Percentiles rank a stretch among this genome's conserved stretches.
phyloP scores from a whole-genome alignment of 345 rosid species.

The Pelargonium nanum region DNA sequence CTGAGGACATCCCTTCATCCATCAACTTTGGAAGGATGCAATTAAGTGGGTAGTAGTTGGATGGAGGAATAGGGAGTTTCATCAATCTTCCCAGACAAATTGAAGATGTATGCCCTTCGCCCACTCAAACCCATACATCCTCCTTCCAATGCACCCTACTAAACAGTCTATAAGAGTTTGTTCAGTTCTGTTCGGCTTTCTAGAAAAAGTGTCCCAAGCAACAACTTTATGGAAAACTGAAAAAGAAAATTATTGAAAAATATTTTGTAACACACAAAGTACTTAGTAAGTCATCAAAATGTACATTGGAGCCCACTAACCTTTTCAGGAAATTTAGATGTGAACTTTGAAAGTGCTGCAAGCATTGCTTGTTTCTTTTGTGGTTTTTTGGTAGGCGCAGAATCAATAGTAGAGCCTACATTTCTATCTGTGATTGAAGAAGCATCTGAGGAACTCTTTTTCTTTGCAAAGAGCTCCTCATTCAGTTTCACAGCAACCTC shows the following conservation, averaged over 20 bases:
- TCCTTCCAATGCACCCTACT: no score
- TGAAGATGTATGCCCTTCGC: background rate
- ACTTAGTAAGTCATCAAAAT: background rate
- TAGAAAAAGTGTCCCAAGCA: background rate
- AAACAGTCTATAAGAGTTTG: background rate
- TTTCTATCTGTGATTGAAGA: conserved; percentile 13
- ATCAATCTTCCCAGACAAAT: background rate
- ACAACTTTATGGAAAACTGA: no score
- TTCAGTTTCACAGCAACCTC: conserved; percentile 57
- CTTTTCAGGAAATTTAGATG: conserved; percentile 75
- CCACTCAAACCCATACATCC: background rate
- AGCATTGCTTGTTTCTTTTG: conserved; percentile 35
- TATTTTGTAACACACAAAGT: no score
- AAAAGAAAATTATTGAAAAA: no score
- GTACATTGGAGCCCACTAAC: conserved; percentile 29
- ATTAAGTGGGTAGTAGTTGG: background rate
- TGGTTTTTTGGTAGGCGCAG: conserved; percentile 29
- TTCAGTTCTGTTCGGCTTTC: background rate
- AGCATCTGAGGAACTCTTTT: conserved; percentile 26
- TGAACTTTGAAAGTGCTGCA: conserved; percentile 44
- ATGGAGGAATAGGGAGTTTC: background rate
- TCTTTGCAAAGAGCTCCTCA: conserved; percentile 59
- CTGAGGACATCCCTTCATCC: background rate
- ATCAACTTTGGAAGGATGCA: background rate
- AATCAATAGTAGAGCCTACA: conserved; percentile 17